Base-by-base conservation (phyloP, 768 basidiomycete genomes). In the Ephemerocybe angulata region DNA sequence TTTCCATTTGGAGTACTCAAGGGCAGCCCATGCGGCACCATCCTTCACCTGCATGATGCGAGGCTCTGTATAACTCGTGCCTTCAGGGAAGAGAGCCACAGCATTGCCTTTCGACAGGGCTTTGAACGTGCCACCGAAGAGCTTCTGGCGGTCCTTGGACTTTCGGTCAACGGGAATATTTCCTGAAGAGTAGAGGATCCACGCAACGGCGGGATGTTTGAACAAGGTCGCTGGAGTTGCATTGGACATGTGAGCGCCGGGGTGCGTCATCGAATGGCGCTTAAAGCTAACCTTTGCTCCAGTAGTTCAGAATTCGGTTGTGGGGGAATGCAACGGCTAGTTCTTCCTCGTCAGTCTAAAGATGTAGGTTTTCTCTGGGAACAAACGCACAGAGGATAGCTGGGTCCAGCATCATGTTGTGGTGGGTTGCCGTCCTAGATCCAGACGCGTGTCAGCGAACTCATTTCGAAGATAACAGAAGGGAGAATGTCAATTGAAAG, bases 121-220 rank as follows among this genome's bases (percentile, higher is more conserved):
- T 50, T 96, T 88, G 62, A 98, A 87, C 0, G 95, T 97, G 40
- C 92, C 90, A 58, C 83, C 82, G 74, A 97, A 95, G 17, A 98
- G 76, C 19, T 83, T 80, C 63, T 89, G 88, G 53, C 93, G 87
- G 72, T 99, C 94, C 73, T 92, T 93, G 57, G 83, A 90, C 73
- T 91, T 94, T 57, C 97, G 84, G 70, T 97, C 95, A 31, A 98
- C 96, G 22, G 96, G 94, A 60, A 99, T 95, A 69, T 97, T 97
- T n/a, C 97, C 95, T 2, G 96, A 89, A 57, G 89, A 88, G 51
- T 82, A 81, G 8, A 98, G 77, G 55, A 98, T 80, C 59, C 83
- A 86, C 25, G 80, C 78, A 54, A 87, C 73, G 10, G 84, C 68
- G 2, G 91, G 91, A 66, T 97, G 88, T 17, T 73, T 80, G 68